These are phyloP conservation scores for Astrocystis sublimbata DNA, from an alignment of 495 filamentous ascomycete species.

Conservation along the genomic window DNA sequence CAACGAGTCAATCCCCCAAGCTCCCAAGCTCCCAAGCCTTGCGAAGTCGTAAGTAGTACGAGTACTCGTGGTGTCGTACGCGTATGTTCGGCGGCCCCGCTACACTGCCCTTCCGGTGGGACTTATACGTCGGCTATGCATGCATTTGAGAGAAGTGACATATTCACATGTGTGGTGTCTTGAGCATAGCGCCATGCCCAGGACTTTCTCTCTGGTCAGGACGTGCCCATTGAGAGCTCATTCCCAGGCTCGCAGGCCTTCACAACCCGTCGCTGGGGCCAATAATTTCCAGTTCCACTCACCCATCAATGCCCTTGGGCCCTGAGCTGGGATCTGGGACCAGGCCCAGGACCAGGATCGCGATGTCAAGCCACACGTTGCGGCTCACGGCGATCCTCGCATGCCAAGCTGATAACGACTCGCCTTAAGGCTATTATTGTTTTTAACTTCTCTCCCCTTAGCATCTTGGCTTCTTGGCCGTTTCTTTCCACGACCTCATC, in stretches of 20 bases:
- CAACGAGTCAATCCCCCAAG: too few species aligned
- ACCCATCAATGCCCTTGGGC: neutral
- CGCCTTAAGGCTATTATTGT: neutral
- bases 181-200: neutral
- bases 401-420: constrained; percentile 15
- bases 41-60: neutral
- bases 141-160: too few species aligned
- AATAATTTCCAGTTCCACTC: neutral
- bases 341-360: too few species aligned
- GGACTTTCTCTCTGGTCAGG: neutral
- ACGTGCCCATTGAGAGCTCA: neutral
- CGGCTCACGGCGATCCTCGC: constrained; percentile 14
- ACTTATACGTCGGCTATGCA: neutral
- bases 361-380: constrained; percentile 8
- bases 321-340: too few species aligned
- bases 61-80: too few species aligned
- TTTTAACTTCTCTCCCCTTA: neutral
- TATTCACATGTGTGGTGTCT: too few species aligned
- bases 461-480: constrained; percentile 6
- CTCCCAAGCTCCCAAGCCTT: too few species aligned
- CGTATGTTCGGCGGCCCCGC: neutral
- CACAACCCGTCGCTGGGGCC: too few species aligned
- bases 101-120: neutral
- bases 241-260: too few species aligned
- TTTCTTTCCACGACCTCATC: constrained; percentile 11